Evolutionary conservation across 768 basidiomycete species (phyloP).

Genomic region (Suillus subaureus): DNA sequence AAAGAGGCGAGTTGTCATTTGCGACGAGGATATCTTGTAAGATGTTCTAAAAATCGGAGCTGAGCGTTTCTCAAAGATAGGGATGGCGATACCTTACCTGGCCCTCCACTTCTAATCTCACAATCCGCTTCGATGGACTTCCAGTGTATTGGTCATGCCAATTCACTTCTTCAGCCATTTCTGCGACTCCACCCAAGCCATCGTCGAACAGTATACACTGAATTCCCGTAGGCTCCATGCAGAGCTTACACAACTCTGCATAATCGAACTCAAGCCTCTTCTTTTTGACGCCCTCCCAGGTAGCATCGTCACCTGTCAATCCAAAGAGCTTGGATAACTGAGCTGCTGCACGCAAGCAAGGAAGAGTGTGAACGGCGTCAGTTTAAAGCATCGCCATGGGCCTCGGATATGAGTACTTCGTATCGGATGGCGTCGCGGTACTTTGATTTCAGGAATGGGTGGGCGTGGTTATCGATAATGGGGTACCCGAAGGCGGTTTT

Average conservation of each 20-base stretch:
- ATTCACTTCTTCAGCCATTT: constrained; percentile 48
- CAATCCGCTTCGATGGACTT: constrained; percentile 58
- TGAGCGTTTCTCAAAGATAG: constrained; percentile 9
- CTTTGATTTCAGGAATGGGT: constrained; percentile 58
- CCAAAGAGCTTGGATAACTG: constrained; percentile 57
- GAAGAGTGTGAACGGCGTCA: constrained; percentile 60
- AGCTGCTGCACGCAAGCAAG: constrained; percentile 56
- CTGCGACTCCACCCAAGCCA: constrained; percentile 54
- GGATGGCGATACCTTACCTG: constrained; percentile 47
- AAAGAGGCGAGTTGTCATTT: constrained; percentile 6
- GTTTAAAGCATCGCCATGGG: constrained; percentile 51
- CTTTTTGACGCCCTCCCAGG: constrained; percentile 64
- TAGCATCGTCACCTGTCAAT: constrained; percentile 34
- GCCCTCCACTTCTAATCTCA: constrained; percentile 71
- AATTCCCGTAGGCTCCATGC: constrained; percentile 58
- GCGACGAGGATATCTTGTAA: constrained; percentile 28
- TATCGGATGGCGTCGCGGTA: constrained; percentile 52
- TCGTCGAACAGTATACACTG: constrained; percentile 76
- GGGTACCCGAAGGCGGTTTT: constrained; percentile 38
- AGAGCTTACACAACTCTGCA: constrained; percentile 54
- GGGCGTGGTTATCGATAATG: constrained; percentile 81
- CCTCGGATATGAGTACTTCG: constrained; percentile 70
- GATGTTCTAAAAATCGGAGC: constrained; percentile 12
- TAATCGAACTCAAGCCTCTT: constrained; percentile 50
- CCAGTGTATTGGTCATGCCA: constrained; percentile 68